Conservation (phyloP, 257 asterid species). For the Pogostemon cablin region DNA sequence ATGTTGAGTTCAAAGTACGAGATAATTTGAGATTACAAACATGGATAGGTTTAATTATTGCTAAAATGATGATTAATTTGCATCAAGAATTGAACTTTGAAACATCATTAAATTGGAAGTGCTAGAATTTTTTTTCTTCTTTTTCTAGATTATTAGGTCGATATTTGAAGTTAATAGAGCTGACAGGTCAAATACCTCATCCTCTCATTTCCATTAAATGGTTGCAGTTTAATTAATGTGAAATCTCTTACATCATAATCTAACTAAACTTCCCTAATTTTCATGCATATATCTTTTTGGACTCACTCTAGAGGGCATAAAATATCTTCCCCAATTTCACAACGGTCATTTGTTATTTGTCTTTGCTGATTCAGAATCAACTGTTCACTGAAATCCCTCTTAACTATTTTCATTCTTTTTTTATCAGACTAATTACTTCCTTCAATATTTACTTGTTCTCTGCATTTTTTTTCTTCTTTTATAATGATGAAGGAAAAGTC, state of each 20-base stretch:
- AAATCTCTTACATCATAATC: neutral
- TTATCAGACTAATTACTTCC: too few species aligned
- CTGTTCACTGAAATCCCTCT: too few species aligned
- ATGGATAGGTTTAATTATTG: neutral
- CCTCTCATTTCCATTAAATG: neutral
- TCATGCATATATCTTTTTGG: neutral
- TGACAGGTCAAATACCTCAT: neutral
- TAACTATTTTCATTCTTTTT: too few species aligned
- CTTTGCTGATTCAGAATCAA: neutral
- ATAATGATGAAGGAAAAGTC: too few species aligned
- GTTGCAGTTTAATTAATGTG: neutral
- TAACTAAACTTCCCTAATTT: neutral
- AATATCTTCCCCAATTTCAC: too few species aligned
- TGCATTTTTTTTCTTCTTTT: too few species aligned
- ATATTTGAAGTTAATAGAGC: neutral
- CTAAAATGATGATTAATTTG: neutral
- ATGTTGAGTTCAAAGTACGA: neutral
- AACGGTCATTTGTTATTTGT: neutral
- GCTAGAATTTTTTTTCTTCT: neutral
- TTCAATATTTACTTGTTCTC: too few species aligned
- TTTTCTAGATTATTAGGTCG: neutral
- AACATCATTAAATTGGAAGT: neutral
- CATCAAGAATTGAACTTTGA: neutral
- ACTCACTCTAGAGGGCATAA: neutral
- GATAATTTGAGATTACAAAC: neutral